Evolutionary conservation across 176 grass and related monocot genomes (phyloP), one percentile per base, ranked within the genome.

Genomic region (Thalia dealbata): DNA sequence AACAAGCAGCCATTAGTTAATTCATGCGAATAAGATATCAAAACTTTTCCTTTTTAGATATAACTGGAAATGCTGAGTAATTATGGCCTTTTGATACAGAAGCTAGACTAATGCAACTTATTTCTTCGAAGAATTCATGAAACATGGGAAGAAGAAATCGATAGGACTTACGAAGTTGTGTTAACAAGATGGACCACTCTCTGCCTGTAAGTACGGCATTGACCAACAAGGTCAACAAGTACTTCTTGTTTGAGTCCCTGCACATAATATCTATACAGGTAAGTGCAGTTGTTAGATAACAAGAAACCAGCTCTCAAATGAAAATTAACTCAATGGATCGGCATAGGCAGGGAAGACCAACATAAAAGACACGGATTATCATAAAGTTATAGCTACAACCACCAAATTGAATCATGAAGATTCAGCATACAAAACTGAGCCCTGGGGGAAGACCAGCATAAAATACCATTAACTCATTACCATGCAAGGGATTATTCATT

Each of bases 191-290:
- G 90, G 48, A 99, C 95, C 50, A 85, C 95, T 80, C 95, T 91
- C 59, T 99, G 95, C 78, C 91, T 99, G 81, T 95, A 91, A 61
- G 65, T 99, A 77, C 95, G 90, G 61, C 95, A 99, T 65, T 95
- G 95, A 75, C 85, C 76, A 45, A 99, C 90, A 82, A 99, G 90
- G 75, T 99, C 95, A 74, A 91, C 82, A 85, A 99, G 95, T 56
- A 99, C 90, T 77, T 99, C 95, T 77, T 99, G 90, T 43, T 91
- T 88, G 66, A 99, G 78, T 73, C 95, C 95, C 95, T 99, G 79
- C 76, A 73, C 75, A 70, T 27, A 81, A 51, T 81, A 73, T 28
- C 41, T 71, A 74, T 21, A 69, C 73, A 10, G 26, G 12, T 54
- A 70, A 24, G 25, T 54, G 42, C 29, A 43, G 19, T 69, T 22